Percentiles rank a stretch among this genome's conserved stretches.
phyloP scores from a whole-genome alignment of 2,329 filamentous ascomycete species.

The Botryotinia convoluta region DNA sequence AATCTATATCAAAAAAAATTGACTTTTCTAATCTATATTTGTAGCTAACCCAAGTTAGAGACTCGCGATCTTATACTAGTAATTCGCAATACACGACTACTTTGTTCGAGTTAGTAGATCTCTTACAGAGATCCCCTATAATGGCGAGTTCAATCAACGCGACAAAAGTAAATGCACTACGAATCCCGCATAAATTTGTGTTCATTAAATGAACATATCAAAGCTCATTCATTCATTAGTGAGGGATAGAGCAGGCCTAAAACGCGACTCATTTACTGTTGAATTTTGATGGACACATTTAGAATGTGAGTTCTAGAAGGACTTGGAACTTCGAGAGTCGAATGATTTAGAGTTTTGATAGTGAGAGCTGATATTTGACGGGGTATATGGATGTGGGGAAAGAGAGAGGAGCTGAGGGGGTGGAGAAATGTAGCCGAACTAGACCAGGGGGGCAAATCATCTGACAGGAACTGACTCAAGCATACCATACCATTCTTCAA shows the following conservation, averaged over 20 bases:
- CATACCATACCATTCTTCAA: background rate
- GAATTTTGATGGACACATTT: background rate
- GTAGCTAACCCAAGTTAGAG: background rate
- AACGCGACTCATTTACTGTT: background rate
- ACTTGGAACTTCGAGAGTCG: background rate
- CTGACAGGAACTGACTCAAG: background rate
- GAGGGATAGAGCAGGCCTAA: background rate
- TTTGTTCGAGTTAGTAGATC: background rate
- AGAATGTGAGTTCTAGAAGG: background rate
- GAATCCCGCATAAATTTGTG: background rate
- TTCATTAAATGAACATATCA: background rate
- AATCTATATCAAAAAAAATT: background rate
- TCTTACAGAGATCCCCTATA: too few relatives aligned
- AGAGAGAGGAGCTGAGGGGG: background rate
- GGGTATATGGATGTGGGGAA: background rate
- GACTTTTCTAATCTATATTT: too few relatives aligned
- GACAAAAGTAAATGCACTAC: fast-evolving
- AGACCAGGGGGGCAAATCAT: background rate
- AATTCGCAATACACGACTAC: background rate
- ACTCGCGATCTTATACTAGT: background rate
- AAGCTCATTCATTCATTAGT: background rate
- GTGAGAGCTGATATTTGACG: background rate
- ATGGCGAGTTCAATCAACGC: background rate
- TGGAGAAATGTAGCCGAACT: background rate
- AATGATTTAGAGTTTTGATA: background rate